These are phyloP conservation scores for Geum urbanum DNA, from an alignment of 306 rosid species.

Conservation along the genomic window DNA sequence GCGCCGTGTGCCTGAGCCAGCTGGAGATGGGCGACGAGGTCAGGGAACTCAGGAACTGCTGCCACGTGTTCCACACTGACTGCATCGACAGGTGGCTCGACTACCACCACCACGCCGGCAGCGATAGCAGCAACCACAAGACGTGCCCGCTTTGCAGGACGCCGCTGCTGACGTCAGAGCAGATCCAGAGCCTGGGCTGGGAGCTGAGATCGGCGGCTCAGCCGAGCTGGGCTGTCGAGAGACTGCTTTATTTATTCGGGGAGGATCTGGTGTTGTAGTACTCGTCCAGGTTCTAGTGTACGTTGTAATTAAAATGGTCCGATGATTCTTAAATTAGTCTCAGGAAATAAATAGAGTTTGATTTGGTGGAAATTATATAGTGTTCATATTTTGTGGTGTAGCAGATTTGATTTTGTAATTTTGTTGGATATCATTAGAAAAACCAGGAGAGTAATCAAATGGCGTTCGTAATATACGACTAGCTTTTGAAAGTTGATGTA, in stretches of 20 bases:
- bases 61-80: constrained; percentile 70
- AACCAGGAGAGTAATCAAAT: no score
- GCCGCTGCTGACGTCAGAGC: constrained; percentile 42
- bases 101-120: constrained; percentile 14
- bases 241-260: constrained; percentile 79
- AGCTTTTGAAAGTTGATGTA: no score
- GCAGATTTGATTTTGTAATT: no score
- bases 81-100: constrained; percentile 77
- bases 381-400: no score
- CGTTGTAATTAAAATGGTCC: no score
- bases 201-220: constrained; percentile 31
- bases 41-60: constrained; percentile 64
- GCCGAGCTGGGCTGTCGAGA: constrained; percentile 86
- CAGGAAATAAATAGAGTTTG: no score
- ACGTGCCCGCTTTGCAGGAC: constrained; percentile 77
- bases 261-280: constrained; percentile 51
- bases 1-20: constrained; percentile 67
- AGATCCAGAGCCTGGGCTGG: constrained; percentile 30
- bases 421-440: no score
- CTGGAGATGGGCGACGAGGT: constrained; percentile 49
- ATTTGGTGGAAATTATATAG: no score
- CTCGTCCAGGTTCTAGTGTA: neutral
- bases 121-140: constrained; percentile 24
- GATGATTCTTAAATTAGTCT: no score
- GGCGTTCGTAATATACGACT: no score